phyloP scores from a whole-genome alignment of 192 early-diverging fungal genomes.

The Linnemannia exigua region DNA sequence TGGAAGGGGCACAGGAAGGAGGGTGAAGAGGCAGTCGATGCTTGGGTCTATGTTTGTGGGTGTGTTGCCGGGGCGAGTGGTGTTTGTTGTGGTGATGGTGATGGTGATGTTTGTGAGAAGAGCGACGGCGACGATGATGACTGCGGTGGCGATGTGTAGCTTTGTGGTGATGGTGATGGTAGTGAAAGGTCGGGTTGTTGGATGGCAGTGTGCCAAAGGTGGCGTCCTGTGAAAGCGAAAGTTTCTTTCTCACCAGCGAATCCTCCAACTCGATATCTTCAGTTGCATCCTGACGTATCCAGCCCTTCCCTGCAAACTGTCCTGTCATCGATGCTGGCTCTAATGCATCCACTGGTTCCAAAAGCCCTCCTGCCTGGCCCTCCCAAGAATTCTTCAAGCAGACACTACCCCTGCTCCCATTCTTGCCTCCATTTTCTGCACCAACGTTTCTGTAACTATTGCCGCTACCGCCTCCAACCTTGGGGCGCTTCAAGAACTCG shows the following conservation, averaged over 20 bases:
- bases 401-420: not conserved
- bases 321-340: not conserved
- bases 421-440: not conserved
- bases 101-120: not conserved
- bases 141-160: not conserved
- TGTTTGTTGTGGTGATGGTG: not conserved
- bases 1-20: not conserved
- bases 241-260: not conserved
- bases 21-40: not conserved
- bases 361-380: not conserved
- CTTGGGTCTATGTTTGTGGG: not conserved
- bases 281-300: not conserved
- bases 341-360: not conserved
- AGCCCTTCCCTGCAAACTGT: not conserved
- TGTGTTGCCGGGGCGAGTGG: not conserved
- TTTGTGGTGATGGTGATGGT: too few relatives aligned
- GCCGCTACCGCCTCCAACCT: not conserved
- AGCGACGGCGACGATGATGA: not conserved
- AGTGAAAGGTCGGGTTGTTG: not conserved
- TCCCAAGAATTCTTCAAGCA: not conserved
- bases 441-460: not conserved
- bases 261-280: not conserved
- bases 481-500: conserved; percentile 18
- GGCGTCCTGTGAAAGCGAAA: not conserved
- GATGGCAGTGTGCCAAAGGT: not conserved